Percentiles rank a stretch among this genome's conserved stretches.
phyloP scores from a whole-genome alignment of 331 rosid genomes.

The Malus hybrid region DNA sequence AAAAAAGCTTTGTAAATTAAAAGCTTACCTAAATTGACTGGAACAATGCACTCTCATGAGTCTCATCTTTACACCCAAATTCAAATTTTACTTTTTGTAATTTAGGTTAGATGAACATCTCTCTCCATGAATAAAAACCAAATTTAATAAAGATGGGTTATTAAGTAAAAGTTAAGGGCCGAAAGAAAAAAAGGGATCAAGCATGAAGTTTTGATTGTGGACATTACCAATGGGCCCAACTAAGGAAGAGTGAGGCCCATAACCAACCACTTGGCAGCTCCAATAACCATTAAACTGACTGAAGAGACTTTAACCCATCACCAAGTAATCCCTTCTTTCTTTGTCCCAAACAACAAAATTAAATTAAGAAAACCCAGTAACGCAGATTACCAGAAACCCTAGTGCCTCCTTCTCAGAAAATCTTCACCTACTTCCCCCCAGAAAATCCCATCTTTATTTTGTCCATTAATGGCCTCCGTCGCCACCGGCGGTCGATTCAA shows the following conservation, averaged over 20 bases:
- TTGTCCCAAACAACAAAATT: too few relatives aligned
- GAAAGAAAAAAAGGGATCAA: background rate
- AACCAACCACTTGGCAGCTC: background rate
- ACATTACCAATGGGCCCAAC: background rate
- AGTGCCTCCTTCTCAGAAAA: background rate
- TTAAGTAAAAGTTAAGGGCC: background rate
- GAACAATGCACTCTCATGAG: too few relatives aligned
- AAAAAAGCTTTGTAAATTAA: too few relatives aligned
- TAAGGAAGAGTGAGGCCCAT: background rate
- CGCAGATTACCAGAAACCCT: background rate
- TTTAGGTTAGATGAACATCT: too few relatives aligned
- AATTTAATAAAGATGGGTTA: too few relatives aligned
- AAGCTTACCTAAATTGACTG: background rate
- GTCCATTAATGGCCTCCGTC: slow-evolving; percentile 39
- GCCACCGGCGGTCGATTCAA: slow-evolving; percentile 57
- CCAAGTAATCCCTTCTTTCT: background rate
- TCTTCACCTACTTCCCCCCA: background rate
- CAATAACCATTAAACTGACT: too few relatives aligned
- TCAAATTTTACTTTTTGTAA: too few relatives aligned
- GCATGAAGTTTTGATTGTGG: too few relatives aligned
- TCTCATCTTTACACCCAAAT: background rate
- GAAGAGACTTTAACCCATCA: background rate
- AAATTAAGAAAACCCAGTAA: background rate
- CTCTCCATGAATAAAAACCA: too few relatives aligned
- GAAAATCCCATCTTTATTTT: background rate